These are phyloP conservation scores for Hirschfeldia incana DNA, from an alignment of 345 rosid species.

Conservation along the genomic window DNA sequence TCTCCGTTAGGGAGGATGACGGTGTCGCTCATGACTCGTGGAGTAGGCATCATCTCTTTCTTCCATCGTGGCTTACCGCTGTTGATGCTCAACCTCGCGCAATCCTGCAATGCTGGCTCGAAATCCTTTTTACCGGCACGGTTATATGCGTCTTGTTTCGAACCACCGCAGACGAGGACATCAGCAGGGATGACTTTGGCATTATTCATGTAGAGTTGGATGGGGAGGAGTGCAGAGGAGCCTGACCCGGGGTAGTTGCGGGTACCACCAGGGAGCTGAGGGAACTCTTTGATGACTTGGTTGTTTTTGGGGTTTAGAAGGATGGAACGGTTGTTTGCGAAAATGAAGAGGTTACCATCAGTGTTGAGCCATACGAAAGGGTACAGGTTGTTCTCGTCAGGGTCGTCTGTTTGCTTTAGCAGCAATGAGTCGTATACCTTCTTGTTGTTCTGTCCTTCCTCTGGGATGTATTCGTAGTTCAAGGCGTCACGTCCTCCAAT, in stretches of 20 bases:
- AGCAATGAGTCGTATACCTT: slow-evolving; percentile 45
- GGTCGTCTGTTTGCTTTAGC: slow-evolving; percentile 55
- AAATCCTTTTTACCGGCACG: slow-evolving; percentile 44
- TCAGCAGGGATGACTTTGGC: slow-evolving; percentile 42
- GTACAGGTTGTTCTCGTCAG: slow-evolving; percentile 76
- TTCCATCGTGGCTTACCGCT: slow-evolving; percentile 55
- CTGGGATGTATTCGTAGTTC: slow-evolving; percentile 75
- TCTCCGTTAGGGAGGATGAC: slow-evolving; percentile 74
- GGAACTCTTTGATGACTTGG: slow-evolving; percentile 57
- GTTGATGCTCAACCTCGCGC: slow-evolving; percentile 57
- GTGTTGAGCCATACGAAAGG: slow-evolving; percentile 78
- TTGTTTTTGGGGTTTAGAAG: slow-evolving; percentile 54
- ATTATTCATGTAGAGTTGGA: slow-evolving; percentile 38
- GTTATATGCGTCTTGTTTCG: slow-evolving; percentile 45
- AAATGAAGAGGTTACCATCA: slow-evolving; percentile 77
- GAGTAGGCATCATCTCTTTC: slow-evolving; percentile 62
- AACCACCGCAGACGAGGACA: slow-evolving; percentile 67
- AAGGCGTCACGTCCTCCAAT: slow-evolving; percentile 79
- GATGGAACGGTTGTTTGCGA: slow-evolving; percentile 76
- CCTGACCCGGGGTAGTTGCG: slow-evolving; percentile 83
- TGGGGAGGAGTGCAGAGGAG: slow-evolving; percentile 66
- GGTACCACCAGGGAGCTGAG: slow-evolving; percentile 67
- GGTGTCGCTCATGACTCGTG: slow-evolving; percentile 76
- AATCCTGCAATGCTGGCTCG: slow-evolving; percentile 55
- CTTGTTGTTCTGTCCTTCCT: slow-evolving; percentile 50